Evolutionary conservation across 1,284 basidiomycete genomes (phyloP).

Genomic region (Leccinum fuscescens): DNA sequence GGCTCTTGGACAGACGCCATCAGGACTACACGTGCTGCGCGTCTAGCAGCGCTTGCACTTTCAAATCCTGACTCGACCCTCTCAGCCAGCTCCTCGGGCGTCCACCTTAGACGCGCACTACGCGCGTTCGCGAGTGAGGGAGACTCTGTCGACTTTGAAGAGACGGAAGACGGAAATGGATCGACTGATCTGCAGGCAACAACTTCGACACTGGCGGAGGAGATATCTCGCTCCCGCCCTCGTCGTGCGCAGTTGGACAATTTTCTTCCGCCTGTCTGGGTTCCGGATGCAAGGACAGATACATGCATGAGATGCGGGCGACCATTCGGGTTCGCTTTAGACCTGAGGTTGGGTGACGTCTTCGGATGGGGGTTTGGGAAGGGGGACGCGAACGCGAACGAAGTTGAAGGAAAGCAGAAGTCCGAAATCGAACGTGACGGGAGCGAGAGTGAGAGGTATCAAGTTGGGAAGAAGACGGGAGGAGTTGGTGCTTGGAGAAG

Average conservation of each 20-base stretch:
- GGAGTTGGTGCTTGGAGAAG: slow-evolving; percentile 50
- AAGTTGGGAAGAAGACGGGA: slow-evolving; percentile 13
- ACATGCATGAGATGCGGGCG: slow-evolving; percentile 82
- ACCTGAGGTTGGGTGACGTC: slow-evolving; percentile 27
- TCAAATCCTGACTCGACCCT: slow-evolving; percentile 77
- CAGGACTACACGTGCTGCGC: slow-evolving; percentile 68
- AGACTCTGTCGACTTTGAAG: slow-evolving; percentile 17
- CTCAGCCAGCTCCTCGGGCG: slow-evolving; percentile 70
- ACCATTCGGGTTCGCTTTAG: slow-evolving; percentile 66
- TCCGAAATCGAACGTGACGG: slow-evolving; percentile 7
- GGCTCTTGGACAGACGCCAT: slow-evolving; percentile 63
- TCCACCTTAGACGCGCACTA: slow-evolving; percentile 67
- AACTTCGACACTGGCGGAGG: slow-evolving; percentile 22
- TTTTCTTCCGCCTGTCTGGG: slow-evolving; percentile 91
- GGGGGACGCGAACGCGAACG: slow-evolving; percentile 7
- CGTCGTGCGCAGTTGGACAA: slow-evolving; percentile 57
- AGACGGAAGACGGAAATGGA: slow-evolving; percentile 21
- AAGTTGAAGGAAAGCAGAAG: slow-evolving; percentile 15
- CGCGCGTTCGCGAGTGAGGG: slow-evolving; percentile 56
- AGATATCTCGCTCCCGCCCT: background rate
- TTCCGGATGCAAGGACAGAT: slow-evolving; percentile 80
- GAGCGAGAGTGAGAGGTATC: slow-evolving; percentile 8
- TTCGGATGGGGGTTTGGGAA: slow-evolving; percentile 30
- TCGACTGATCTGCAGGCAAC: slow-evolving; percentile 1
- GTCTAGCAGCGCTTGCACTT: slow-evolving; percentile 63